These are phyloP conservation scores for Linnemannia exigua DNA, from an alignment of 192 early-diverging fungal genomes.

Conservation along the genomic window DNA sequence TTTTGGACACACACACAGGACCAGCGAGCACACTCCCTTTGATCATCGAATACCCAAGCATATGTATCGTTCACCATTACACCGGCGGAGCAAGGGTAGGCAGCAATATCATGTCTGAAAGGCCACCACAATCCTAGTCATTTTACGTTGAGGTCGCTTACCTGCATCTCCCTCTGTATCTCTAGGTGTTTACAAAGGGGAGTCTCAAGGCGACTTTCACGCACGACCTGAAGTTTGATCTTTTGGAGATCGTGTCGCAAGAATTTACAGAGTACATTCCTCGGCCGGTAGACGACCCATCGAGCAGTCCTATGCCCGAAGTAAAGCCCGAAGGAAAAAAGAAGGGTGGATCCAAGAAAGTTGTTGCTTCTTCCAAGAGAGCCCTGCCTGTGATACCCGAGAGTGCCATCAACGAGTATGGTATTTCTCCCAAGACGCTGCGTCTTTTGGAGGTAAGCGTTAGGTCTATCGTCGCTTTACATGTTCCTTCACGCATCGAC, in stretches of 20 bases:
- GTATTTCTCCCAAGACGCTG: conserved; percentile 23
- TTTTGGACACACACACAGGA: conserved; percentile 8
- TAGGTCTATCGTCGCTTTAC: neutral
- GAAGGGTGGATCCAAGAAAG: conserved; percentile 27
- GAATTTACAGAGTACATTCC: conserved; percentile 33
- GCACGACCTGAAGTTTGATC: conserved; percentile 36
- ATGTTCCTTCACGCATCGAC: neutral
- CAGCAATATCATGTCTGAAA: neutral
- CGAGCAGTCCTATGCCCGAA: conserved; percentile 8
- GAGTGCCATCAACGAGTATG: conserved; percentile 45
- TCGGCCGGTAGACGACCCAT: conserved; percentile 21
- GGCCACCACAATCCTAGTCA: neutral
- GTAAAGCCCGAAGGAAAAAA: conserved; percentile 41
- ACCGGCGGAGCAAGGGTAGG: conserved; percentile 38
- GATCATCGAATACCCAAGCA: conserved; percentile 23
- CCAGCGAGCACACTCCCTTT: conserved; percentile 9
- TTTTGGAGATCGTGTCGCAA: conserved; percentile 25
- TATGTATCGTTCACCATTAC: conserved; percentile 33
- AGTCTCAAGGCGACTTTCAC: conserved; percentile 35
- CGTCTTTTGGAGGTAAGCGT: conserved; percentile 35
- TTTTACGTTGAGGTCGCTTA: neutral
- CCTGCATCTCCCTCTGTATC: too few species aligned
- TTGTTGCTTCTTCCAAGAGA: neutral
- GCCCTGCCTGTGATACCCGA: conserved; percentile 29
- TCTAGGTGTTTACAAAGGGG: conserved; percentile 37